Evolutionary conservation across 352 stramenopile species (phyloP).

Genomic region (Aphanomyces euteiches): DNA sequence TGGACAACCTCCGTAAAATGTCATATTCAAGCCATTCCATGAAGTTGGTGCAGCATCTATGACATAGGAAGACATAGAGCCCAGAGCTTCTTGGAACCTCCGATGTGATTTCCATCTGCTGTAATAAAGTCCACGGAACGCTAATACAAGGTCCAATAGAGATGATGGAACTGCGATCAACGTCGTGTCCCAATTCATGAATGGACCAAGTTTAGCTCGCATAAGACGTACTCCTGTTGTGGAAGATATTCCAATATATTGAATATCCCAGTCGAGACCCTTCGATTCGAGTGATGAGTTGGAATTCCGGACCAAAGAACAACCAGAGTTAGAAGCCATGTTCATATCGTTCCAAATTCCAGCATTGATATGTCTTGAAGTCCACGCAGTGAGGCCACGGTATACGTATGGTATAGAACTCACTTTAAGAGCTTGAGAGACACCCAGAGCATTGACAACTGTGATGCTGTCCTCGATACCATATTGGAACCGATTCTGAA

Average conservation of each 20-base stretch:
- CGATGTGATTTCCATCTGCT: no score
- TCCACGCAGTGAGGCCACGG: slow-evolving; percentile 12
- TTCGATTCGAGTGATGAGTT: neutral
- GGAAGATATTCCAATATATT: neutral
- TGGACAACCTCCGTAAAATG: no score
- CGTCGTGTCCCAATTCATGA: neutral
- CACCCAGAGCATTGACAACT: slow-evolving; percentile 15
- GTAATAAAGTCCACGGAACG: no score
- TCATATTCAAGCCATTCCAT: no score
- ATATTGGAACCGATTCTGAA: slow-evolving; percentile 24
- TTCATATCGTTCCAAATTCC: slow-evolving; percentile 19
- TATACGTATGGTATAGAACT: neutral
- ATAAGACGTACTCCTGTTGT: neutral
- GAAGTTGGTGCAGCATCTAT: no score
- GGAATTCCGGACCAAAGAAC: neutral
- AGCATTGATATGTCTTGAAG: neutral
- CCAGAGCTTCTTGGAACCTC: no score
- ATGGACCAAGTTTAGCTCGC: slow-evolving; percentile 4
- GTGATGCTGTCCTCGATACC: slow-evolving; percentile 14
- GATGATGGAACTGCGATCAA: neutral
- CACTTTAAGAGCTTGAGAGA: slow-evolving; percentile 6
- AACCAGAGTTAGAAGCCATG: neutral
- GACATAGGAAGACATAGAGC: no score
- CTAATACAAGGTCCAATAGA: no score
- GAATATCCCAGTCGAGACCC: slow-evolving; percentile 14